Evolutionary conservation across 2,329 filamentous ascomycete species (phyloP).

Genomic region (Penicillium sp.): DNA sequence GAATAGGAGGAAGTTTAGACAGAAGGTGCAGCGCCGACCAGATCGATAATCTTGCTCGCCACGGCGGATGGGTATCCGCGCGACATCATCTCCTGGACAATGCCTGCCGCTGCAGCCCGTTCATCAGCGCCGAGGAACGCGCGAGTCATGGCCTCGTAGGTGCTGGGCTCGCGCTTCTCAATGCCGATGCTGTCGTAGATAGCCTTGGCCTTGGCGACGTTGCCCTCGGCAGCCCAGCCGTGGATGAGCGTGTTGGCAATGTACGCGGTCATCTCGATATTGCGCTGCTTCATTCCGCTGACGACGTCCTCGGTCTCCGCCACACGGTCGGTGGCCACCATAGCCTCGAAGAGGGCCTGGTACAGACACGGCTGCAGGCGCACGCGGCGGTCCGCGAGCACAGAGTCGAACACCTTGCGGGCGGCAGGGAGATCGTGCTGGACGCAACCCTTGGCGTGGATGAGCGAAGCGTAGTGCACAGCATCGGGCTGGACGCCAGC

Average conservation of each 20-base stretch:
- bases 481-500: slow-evolving; percentile 79
- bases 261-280: slow-evolving; percentile 89
- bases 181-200: slow-evolving; percentile 79
- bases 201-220: slow-evolving; percentile 74
- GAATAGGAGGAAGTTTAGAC: slow-evolving; percentile 22
- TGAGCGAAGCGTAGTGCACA: slow-evolving; percentile 92
- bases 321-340: slow-evolving; percentile 92
- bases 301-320: slow-evolving; percentile 73
- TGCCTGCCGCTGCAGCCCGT: slow-evolving; percentile 70
- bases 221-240: slow-evolving; percentile 84
- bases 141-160: slow-evolving; percentile 97
- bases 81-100: slow-evolving; percentile 87
- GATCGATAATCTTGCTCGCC: slow-evolving; percentile 87
- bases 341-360: slow-evolving; percentile 94
- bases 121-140: slow-evolving; percentile 86
- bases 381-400: slow-evolving; percentile 68
- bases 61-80: slow-evolving; percentile 91
- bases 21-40: slow-evolving; percentile 60
- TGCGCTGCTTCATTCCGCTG: slow-evolving; percentile 69
- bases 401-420: slow-evolving; percentile 76
- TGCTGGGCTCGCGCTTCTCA: slow-evolving; percentile 88
- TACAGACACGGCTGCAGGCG: slow-evolving; percentile 82
- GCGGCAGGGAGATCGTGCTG: slow-evolving; percentile 88
- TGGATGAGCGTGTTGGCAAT: slow-evolving; percentile 98
- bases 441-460: slow-evolving; percentile 94